Conservation (phyloP, 139 green algal genomes). For the Desmodesmus armatus region DNA sequence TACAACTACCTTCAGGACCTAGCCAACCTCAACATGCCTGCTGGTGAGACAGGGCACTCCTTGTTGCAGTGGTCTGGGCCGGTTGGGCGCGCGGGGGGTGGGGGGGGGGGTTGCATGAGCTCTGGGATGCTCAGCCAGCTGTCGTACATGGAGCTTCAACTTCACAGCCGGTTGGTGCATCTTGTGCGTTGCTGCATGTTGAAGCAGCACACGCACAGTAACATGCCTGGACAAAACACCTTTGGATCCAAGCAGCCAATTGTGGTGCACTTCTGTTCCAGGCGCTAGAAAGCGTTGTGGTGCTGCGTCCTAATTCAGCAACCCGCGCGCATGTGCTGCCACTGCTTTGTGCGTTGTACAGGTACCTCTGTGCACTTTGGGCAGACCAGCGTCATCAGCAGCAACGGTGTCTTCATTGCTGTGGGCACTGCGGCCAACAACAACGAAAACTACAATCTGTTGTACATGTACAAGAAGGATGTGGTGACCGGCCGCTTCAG, state of each 20-base stretch:
- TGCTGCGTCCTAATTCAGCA: no score
- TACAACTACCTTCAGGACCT: slow-evolving; percentile 21
- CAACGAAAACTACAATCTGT: neutral
- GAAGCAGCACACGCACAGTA: no score
- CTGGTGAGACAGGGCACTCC: neutral
- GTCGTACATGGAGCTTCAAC: no score
- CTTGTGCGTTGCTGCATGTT: neutral
- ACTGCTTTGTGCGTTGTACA: neutral
- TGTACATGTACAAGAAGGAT: slow-evolving; percentile 27
- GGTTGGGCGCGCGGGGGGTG: no score
- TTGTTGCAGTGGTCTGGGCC: neutral
- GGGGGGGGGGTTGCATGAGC: no score
- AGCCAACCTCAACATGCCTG: slow-evolving; percentile 26
- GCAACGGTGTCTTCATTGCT: neutral
- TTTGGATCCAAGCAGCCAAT: no score
- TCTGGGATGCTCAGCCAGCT: no score
- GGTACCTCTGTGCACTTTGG: slow-evolving; percentile 16
- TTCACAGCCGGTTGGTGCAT: no score
- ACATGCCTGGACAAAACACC: no score
- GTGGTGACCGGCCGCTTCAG: neutral
- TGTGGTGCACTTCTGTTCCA: no score
- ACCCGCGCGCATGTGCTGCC: neutral
- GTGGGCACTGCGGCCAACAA: slow-evolving; percentile 8
- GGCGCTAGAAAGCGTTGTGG: no score
- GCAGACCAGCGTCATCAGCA: neutral